A percentile compares a stretch with the other conserved stretches of the same genome.
These are phyloP conservation scores for Boletellus dicymbophilus DNA, from an alignment of 1,284 basidiomycete genomes.

Conservation along the genomic window DNA sequence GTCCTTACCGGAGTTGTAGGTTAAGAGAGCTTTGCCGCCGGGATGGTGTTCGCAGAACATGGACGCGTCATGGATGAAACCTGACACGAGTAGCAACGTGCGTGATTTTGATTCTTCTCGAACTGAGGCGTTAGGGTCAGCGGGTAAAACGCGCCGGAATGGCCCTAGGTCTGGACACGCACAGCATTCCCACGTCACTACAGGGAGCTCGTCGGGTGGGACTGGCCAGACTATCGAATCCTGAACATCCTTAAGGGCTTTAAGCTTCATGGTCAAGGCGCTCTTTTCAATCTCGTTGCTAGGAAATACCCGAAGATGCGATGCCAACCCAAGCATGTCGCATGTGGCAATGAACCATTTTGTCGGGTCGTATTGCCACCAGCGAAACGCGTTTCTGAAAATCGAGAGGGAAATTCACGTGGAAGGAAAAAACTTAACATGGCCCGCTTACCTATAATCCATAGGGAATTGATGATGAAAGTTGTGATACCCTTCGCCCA, in stretches of 20 bases:
- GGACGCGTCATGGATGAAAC: constrained; percentile 87
- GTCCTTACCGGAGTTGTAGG: constrained; percentile 73
- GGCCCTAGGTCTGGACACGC: too few species aligned
- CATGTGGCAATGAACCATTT: constrained; percentile 85
- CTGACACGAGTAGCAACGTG: constrained; percentile 73
- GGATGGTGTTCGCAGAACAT: constrained; percentile 81
- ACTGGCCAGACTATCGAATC: constrained; percentile 74
- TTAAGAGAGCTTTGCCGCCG: constrained; percentile 70
- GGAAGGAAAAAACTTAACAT: constrained; percentile 1
- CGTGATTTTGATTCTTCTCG: constrained; percentile 67
- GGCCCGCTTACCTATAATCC: constrained; percentile 36
- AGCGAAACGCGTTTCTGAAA: constrained; percentile 53
- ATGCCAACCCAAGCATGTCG: constrained; percentile 68
- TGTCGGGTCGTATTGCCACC: constrained; percentile 72
- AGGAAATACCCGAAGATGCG: constrained; percentile 80
- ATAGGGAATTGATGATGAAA: constrained; percentile 89
- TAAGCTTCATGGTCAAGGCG: constrained; percentile 81
- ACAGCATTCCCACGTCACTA: constrained; percentile 84
- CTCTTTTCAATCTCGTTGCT: constrained; percentile 87
- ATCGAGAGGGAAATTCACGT: constrained; percentile 1
- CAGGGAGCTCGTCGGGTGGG: constrained; percentile 63
- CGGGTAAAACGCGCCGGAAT: too few species aligned
- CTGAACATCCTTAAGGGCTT: constrained; percentile 66
- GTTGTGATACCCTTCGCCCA: constrained; percentile 94
- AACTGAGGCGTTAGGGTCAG: constrained; percentile 42